Percentiles rank a stretch among this genome's conserved stretches.
Conservation (phyloP, 352 stramenopile genomes). For the Phytophthora parvispora region DNA sequence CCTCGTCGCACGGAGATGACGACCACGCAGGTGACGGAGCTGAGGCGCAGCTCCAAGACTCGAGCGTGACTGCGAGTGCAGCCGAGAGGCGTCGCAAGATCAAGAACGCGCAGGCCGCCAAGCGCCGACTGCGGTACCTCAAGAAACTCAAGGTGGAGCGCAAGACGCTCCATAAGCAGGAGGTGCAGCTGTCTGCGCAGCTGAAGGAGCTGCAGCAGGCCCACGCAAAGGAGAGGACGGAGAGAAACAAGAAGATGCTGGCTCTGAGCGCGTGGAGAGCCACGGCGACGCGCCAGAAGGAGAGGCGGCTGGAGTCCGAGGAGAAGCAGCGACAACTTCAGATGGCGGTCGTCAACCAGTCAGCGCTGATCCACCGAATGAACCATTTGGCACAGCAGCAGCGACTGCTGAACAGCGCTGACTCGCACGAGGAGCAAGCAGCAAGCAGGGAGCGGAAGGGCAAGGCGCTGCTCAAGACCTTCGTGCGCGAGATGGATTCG, state of each 20-base stretch:
- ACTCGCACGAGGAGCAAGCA: not conserved
- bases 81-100: slow-evolving; percentile 11
- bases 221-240: slow-evolving; percentile 1
- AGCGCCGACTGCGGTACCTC: slow-evolving; percentile 21
- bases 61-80: not conserved
- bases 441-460: not conserved
- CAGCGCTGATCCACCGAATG: slow-evolving; percentile 24
- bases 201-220: slow-evolving; percentile 14
- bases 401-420: slow-evolving; percentile 1
- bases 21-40: not conserved
- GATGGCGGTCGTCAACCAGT: slow-evolving; percentile 20
- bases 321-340: slow-evolving; percentile 23
- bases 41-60: not conserved
- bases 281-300: slow-evolving; percentile 27
- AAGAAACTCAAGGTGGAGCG: slow-evolving; percentile 30
- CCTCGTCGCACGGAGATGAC: not conserved
- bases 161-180: slow-evolving; percentile 25
- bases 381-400: slow-evolving; percentile 17
- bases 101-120: slow-evolving; percentile 29
- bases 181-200: slow-evolving; percentile 14
- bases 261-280: slow-evolving; percentile 20
- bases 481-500: slow-evolving; percentile 31
- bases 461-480: slow-evolving; percentile 25
- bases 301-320: slow-evolving; percentile 24
- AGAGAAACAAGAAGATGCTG: slow-evolving; percentile 28